phyloP scores from a whole-genome alignment of 1,139 yeast genomes.

The Yamadazyma triangularis region DNA sequence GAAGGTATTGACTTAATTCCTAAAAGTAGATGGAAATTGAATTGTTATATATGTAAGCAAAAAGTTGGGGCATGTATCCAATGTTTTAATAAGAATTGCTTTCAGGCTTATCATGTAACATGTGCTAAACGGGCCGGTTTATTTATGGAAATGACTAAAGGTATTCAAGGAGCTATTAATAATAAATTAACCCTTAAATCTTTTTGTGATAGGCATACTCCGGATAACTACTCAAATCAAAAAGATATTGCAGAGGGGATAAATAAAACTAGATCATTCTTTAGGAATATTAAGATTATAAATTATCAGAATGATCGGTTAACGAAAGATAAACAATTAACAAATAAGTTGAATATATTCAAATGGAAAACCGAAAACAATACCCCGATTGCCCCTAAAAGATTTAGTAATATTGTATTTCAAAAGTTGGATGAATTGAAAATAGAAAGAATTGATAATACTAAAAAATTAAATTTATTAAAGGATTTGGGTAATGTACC shows the following conservation, averaged over 20 bases:
- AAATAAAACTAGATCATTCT: slow-evolving; percentile 51
- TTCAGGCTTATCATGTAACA: slow-evolving; percentile 86
- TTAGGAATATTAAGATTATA: slow-evolving; percentile 37
- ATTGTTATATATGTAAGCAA: slow-evolving; percentile 80
- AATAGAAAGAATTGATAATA: slow-evolving; percentile 21
- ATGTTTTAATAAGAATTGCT: slow-evolving; percentile 76
- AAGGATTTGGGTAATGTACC: slow-evolving; percentile 21
- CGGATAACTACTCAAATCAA: slow-evolving; percentile 39
- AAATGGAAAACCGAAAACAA: slow-evolving; percentile 70
- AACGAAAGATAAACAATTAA: slow-evolving; percentile 29
- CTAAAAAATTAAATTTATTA: slow-evolving; percentile 15
- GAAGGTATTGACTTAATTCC: slow-evolving; percentile 76
- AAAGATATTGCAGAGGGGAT: slow-evolving; percentile 44
- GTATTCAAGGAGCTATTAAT: slow-evolving; percentile 61
- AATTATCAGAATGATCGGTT: slow-evolving; percentile 36
- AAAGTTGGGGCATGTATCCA: slow-evolving; percentile 88
- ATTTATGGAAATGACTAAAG: slow-evolving; percentile 63
- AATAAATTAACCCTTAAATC: slow-evolving; percentile 59
- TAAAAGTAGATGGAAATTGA: slow-evolving; percentile 75
- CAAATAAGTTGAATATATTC: slow-evolving; percentile 38
- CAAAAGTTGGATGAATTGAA: slow-evolving; percentile 28
- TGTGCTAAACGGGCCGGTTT: slow-evolving; percentile 87
- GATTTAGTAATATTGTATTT: slow-evolving; percentile 43
- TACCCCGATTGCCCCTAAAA: slow-evolving; percentile 71
- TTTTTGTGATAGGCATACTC: slow-evolving; percentile 78